phyloP scores from a whole-genome alignment of 768 basidiomycete genomes.

The Pluteus cervinus region DNA sequence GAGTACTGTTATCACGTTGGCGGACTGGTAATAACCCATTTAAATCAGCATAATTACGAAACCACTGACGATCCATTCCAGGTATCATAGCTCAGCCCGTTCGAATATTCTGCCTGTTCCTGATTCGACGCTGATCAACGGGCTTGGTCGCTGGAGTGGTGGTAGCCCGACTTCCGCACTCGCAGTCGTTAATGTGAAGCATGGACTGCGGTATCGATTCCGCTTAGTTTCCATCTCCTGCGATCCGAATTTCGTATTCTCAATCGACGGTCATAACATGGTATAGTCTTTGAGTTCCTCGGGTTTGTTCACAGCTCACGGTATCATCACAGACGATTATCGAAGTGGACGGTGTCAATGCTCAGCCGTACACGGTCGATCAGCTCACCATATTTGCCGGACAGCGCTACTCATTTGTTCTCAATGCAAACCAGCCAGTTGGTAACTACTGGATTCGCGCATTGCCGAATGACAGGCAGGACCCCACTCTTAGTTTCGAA shows the following conservation, averaged over 20 bases:
- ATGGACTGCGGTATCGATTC: slow-evolving; percentile 28
- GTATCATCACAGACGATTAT: slow-evolving; percentile 45
- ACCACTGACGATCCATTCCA: neutral
- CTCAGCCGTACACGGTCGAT: slow-evolving; percentile 35
- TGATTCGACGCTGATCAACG: slow-evolving; percentile 26
- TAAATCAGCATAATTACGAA: neutral
- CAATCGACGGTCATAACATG: slow-evolving; percentile 38
- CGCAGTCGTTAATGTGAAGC: slow-evolving; percentile 27
- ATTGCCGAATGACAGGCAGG: slow-evolving; percentile 16
- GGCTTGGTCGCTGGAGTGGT: slow-evolving; percentile 27
- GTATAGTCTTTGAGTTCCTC: neutral
- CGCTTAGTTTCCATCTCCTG: slow-evolving; percentile 29
- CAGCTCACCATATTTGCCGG: slow-evolving; percentile 34
- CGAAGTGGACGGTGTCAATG: slow-evolving; percentile 43
- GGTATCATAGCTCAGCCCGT: slow-evolving; percentile 7
- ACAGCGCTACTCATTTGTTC: slow-evolving; percentile 27
- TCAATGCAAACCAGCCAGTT: slow-evolving; percentile 37
- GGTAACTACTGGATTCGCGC: slow-evolving; percentile 49
- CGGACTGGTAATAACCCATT: slow-evolving; percentile 17
- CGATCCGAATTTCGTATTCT: slow-evolving; percentile 32
- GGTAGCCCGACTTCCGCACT: slow-evolving; percentile 18
- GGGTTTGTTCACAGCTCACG: too few relatives aligned
- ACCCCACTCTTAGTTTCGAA: neutral
- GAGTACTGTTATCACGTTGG: slow-evolving; percentile 17
- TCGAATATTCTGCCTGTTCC: slow-evolving; percentile 4